phyloP scores from a whole-genome alignment of 2,329 filamentous ascomycete genomes.

The Botryotinia convoluta region DNA sequence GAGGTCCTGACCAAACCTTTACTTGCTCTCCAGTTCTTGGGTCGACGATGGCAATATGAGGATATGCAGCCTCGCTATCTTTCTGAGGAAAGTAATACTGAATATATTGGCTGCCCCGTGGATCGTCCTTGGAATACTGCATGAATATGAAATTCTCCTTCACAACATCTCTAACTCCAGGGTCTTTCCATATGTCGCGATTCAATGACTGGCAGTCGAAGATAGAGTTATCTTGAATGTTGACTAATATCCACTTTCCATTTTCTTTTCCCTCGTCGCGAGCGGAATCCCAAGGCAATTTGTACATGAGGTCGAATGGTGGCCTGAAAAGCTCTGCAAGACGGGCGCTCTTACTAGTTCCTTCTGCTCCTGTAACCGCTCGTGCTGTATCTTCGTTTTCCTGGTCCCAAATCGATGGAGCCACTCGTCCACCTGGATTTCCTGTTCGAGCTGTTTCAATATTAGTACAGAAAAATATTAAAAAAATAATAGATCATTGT shows the following conservation, averaged over 20 bases:
- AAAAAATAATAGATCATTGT: slow-evolving; percentile 7
- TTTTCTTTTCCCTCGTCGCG: slow-evolving; percentile 81
- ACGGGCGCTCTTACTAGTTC: slow-evolving; percentile 68
- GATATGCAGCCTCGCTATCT: slow-evolving; percentile 85
- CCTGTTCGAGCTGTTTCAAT: slow-evolving; percentile 47
- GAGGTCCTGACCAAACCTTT: slow-evolving; percentile 88
- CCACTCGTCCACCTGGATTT: slow-evolving; percentile 66
- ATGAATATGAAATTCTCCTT: slow-evolving; percentile 93
- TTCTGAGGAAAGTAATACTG: slow-evolving; percentile 82
- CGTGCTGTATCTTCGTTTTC: slow-evolving; percentile 49
- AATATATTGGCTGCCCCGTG: slow-evolving; percentile 74
- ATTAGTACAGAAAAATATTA: slow-evolving; percentile 19
- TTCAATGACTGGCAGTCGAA: slow-evolving; percentile 96
- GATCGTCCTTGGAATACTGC: slow-evolving; percentile 86
- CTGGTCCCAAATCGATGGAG: slow-evolving; percentile 49
- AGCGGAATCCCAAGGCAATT: slow-evolving; percentile 77
- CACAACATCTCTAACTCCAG: slow-evolving; percentile 73
- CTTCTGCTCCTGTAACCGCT: slow-evolving; percentile 62
- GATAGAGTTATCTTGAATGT: slow-evolving; percentile 88
- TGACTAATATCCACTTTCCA: slow-evolving; percentile 93
- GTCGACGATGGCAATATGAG: slow-evolving; percentile 93
- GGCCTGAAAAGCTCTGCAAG: slow-evolving; percentile 91
- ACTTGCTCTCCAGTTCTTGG: slow-evolving; percentile 95
- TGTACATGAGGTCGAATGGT: slow-evolving; percentile 84
- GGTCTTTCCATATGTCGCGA: slow-evolving; percentile 92